Evolutionary conservation across 257 asterid species (phyloP).

Genomic region (Nicotiana otophora): DNA sequence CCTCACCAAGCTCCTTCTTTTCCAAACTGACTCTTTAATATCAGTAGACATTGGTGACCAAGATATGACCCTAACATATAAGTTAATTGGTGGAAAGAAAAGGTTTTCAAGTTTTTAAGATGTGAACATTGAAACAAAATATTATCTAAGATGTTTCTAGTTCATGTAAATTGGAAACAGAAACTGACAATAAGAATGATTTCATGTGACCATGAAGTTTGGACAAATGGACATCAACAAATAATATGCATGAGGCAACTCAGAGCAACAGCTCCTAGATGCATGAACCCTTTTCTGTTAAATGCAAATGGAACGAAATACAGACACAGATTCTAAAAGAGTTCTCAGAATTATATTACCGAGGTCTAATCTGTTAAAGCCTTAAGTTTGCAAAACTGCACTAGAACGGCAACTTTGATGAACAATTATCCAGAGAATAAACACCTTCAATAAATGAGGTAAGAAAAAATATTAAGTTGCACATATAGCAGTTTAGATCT

Average conservation of each 20-base stretch:
- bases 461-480: neutral
- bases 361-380: neutral
- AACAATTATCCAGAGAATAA: neutral
- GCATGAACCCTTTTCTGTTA: neutral
- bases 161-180: neutral
- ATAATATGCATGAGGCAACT: neutral
- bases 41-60: neutral
- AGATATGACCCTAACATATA: neutral
- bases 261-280: neutral
- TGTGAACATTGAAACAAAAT: neutral
- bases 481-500: neutral
- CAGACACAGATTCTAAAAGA: neutral
- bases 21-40: neutral
- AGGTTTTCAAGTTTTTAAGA: neutral
- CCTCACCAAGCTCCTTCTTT: neutral
- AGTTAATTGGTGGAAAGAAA: neutral
- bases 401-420: too few species aligned
- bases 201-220: neutral
- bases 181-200: neutral
- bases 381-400: neutral
- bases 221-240: neutral
- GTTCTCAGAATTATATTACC: too few species aligned
- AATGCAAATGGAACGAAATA: neutral
- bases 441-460: neutral
- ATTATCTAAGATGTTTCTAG: neutral